Evolutionary conservation across 257 asterid genomes (phyloP), one percentile per base, ranked within the genome.

Genomic region (Solanum peruvianum): DNA sequence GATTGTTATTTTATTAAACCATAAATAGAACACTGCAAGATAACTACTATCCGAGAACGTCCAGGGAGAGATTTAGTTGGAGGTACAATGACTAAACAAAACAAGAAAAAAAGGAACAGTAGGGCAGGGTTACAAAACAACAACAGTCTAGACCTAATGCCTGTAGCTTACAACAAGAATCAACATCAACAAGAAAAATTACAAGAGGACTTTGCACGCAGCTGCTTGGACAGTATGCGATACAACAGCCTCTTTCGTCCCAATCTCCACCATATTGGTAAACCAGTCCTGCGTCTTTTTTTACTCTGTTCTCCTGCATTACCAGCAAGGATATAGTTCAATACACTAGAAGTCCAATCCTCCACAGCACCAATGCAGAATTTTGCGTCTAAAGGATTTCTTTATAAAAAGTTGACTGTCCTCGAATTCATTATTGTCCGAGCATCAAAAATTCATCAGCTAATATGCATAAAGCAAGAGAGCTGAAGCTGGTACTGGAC

Each of bases 211-310:
- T 86, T 92, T 25, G 78, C 83, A 31, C 85, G 90, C n/a, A 86
- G 90, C 90, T 90, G 91, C 91, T 92, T 92, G 92, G 89, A 70
- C 91, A 92, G 84, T 58, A 93, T 86, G 45, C 56, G 90, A 89
- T 93, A 95, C 78, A 93, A 64, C 91, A 91, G 91, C 88, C 96
- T 89, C 87, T 90, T 96, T 20, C 91, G 92, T 31, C 98, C 98
- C 94, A 75, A 93, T 87, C 90, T 93, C 98, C 99, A 96, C 98
- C 98, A 95, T 23, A 82, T 60, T 27, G 98, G 99, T 75, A 82
- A 88, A 82, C 86, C 88, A 52, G 89, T 87, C 52, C 72, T 52
- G 86, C 92, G 89, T 90, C 89, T 93, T 88, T 86, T 93, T 73
- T 88, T 95, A 86, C 86, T 90, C 86, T 16, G 88, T 85, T 92